phyloP scores from a whole-genome alignment of 768 basidiomycete species.

The Trametes maxima region DNA sequence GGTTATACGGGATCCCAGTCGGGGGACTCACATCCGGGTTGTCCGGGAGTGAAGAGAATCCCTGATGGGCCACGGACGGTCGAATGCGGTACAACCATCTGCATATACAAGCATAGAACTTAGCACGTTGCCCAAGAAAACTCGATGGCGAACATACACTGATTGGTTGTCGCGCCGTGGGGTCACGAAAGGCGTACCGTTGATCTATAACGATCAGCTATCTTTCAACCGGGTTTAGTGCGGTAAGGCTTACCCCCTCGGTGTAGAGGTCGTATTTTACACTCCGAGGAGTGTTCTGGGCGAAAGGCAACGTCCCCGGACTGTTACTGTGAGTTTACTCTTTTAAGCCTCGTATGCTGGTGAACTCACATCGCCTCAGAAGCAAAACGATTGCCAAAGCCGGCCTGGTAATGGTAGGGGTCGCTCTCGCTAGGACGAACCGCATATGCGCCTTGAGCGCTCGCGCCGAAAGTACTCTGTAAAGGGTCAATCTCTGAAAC shows the following conservation, averaged over 20 bases:
- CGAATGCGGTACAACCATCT: constrained; percentile 71
- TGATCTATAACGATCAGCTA: constrained; percentile 43
- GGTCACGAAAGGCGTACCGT: constrained; percentile 61
- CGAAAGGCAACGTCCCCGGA: constrained; percentile 57
- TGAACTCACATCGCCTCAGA: constrained; percentile 54
- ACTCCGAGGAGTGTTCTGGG: constrained; percentile 65
- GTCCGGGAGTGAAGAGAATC: constrained; percentile 54
- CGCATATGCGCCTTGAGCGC: constrained; percentile 43
- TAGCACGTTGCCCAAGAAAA: neutral
- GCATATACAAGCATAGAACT: neutral
- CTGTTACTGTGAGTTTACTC: constrained; percentile 32
- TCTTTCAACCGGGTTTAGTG: neutral
- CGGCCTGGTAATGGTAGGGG: constrained; percentile 59
- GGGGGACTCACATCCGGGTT: constrained; percentile 55
- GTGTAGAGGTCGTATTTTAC: constrained; percentile 64
- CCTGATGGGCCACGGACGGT: constrained; percentile 67
- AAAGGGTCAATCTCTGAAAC: neutral
- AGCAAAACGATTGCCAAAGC: constrained; percentile 60
- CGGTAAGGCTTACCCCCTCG: constrained; percentile 47
- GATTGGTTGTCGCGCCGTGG: constrained; percentile 57
- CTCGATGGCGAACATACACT: constrained; percentile 39
- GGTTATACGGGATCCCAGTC: neutral
- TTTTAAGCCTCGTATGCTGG: neutral
- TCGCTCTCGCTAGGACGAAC: constrained; percentile 46
- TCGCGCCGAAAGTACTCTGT: constrained; percentile 32